Percentiles rank a stretch among this genome's conserved stretches.
Evolutionary conservation across 208 protist species (phyloP).

Genomic region (Phytomonas sp.): DNA sequence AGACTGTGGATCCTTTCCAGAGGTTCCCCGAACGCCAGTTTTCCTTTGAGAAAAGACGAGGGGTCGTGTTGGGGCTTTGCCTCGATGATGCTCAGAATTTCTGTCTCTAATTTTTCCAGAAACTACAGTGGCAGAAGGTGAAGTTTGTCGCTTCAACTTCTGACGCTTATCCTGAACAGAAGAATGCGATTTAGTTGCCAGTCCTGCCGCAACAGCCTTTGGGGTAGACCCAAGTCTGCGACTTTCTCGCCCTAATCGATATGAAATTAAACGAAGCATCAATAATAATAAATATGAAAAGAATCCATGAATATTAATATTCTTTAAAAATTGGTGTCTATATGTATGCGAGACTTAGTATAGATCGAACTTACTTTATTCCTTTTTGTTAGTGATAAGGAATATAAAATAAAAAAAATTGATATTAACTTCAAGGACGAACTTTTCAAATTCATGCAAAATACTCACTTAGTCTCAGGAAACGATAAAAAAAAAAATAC

Average conservation of each 20-base stretch:
- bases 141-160: neutral
- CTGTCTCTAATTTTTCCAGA: neutral
- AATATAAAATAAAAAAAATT: neutral
- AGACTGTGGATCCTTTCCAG: neutral
- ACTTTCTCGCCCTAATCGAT: neutral
- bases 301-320: constrained; percentile 8
- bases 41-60: neutral
- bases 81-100: neutral
- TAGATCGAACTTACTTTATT: constrained; percentile 2
- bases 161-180: neutral
- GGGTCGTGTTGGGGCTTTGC: neutral
- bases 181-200: neutral
- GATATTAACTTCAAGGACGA: neutral
- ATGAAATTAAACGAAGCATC: constrained; percentile 2
- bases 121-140: neutral
- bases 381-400: neutral
- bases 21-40: neutral
- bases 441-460: neutral
- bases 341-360: constrained; percentile 28
- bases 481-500: neutral
- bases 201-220: neutral
- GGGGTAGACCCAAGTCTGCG: neutral
- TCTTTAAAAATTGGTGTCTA: constrained; percentile 6
- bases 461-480: neutral
- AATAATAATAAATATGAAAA: neutral